Conservation (phyloP, 73 alveolate species). For the Tetrahymena elliotti region DNA sequence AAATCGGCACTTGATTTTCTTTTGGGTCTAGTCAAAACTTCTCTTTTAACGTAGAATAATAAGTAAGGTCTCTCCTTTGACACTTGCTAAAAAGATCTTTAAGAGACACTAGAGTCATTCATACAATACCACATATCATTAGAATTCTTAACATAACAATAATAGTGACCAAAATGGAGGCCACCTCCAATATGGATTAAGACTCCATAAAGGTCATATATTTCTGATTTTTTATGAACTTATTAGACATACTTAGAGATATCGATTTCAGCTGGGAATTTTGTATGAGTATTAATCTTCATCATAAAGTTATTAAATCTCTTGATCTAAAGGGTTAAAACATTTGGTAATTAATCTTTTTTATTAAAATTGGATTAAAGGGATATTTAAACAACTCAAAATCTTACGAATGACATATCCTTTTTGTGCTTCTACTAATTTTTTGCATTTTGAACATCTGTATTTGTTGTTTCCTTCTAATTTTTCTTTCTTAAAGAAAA, state of each 20-base stretch:
- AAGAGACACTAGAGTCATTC: conserved; percentile 38
- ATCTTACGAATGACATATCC: not conserved
- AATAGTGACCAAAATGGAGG: conserved; percentile 60
- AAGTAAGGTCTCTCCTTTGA: not conserved
- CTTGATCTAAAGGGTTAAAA: not conserved
- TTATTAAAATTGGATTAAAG: not conserved
- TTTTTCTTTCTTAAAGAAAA: not conserved
- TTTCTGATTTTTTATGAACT: not conserved
- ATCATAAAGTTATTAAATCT: not conserved
- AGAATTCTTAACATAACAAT: conserved; percentile 37
- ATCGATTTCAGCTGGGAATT: not conserved
- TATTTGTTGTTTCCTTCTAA: not conserved
- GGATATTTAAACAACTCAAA: not conserved
- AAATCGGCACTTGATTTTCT: not conserved
- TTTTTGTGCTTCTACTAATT: not conserved
- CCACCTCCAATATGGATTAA: conserved; percentile 55
- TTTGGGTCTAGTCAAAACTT: not conserved
- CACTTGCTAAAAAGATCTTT: conserved; percentile 7
- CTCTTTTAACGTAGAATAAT: not conserved
- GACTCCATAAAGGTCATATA: conserved; percentile 51
- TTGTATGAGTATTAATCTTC: not conserved
- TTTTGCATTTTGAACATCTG: not conserved
- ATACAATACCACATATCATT: conserved; percentile 49
- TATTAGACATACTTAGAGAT: not conserved
- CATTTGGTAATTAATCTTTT: not conserved